These are phyloP conservation scores for Malania oleifera DNA, from an alignment of 164 flowering plant species.

Conservation along the genomic window DNA sequence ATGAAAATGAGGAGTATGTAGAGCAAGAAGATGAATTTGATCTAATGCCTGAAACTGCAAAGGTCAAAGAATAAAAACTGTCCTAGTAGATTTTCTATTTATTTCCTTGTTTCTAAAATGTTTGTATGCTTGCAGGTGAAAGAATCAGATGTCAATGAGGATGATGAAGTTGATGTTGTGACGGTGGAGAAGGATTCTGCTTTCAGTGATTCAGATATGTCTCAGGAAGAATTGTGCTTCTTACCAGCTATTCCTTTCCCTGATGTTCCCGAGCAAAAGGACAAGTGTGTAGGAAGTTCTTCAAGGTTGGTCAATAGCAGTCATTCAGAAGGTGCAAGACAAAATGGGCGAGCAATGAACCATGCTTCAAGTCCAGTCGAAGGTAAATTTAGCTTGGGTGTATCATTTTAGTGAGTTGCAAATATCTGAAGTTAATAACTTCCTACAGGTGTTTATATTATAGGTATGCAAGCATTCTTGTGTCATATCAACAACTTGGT, in stretches of 20 bases:
- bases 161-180: conserved; percentile 82
- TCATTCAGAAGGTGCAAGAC: conserved; percentile 61
- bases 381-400: too few relatives aligned
- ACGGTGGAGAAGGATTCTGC: conserved; percentile 72
- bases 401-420: too few relatives aligned
- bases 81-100: too few relatives aligned
- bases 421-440: too few relatives aligned
- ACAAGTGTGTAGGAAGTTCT: conserved; percentile 51
- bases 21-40: conserved; percentile 99
- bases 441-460: too few relatives aligned
- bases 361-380: conserved; percentile 64
- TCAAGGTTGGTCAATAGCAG: conserved; percentile 60
- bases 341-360: conserved; percentile 51
- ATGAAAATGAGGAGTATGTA: conserved; percentile 96
- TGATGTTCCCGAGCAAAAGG: conserved; percentile 69
- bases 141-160: conserved; percentile 57
- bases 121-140: conserved; percentile 35
- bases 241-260: conserved; percentile 87
- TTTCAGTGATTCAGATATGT: conserved; percentile 94
- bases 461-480: too few relatives aligned
- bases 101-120: conserved; percentile 6
- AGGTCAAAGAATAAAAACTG: too few relatives aligned
- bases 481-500: too few relatives aligned
- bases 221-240: conserved; percentile 82
- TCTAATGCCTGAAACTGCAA: conserved; percentile 78